Conservation (phyloP, 2,329 filamentous ascomycete species). For the Cladosporium colombiae region DNA sequence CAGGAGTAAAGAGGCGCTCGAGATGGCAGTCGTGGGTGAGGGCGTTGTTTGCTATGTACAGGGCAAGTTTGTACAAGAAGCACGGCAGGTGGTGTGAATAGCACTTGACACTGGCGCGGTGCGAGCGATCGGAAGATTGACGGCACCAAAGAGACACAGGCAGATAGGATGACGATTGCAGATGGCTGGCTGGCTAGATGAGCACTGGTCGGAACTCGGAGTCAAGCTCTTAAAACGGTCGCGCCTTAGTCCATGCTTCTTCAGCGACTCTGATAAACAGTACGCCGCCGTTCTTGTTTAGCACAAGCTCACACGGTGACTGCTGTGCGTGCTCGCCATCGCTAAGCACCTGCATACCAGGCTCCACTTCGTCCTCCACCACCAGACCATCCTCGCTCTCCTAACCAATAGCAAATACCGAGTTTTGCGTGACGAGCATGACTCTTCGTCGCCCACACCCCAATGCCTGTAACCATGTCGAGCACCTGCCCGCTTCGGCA, state of each 20-base stretch:
- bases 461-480: neutral
- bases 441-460: neutral
- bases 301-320: neutral
- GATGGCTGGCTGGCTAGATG: too few relatives aligned
- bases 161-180: neutral
- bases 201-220: too few relatives aligned
- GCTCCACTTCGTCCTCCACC: neutral
- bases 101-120: neutral
- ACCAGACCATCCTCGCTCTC: neutral
- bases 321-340: neutral
- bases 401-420: neutral
- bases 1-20: neutral
- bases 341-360: too few relatives aligned
- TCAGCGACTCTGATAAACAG: too few relatives aligned
- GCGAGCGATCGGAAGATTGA: too few relatives aligned
- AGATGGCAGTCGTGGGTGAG: neutral
- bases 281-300: neutral
- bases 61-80: neutral
- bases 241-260: too few relatives aligned
- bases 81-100: neutral
- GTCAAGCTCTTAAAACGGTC: too few relatives aligned
- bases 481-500: slow-evolving; percentile 7
- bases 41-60: neutral
- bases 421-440: neutral
- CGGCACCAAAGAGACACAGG: too few relatives aligned